A percentile compares a stretch with the other conserved stretches of the same genome.
These are phyloP conservation scores for Exophiala lecanii-corni DNA, from an alignment of 2,329 filamentous ascomycete genomes.

Conservation along the genomic window DNA sequence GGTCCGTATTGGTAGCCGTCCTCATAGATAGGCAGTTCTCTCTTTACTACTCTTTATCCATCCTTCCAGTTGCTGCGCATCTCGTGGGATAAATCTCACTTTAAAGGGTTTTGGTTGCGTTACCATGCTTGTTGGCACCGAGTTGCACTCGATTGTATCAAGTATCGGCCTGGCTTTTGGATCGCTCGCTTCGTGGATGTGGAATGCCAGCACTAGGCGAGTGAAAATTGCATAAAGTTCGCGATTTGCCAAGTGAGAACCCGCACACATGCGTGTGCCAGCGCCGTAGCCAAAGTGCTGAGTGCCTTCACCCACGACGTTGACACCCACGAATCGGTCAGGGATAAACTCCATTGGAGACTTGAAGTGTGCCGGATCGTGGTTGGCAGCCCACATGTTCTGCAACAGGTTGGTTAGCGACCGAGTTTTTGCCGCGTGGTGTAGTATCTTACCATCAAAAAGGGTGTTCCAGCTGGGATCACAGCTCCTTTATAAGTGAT, in stretches of 20 bases:
- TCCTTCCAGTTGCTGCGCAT: conserved; percentile 2
- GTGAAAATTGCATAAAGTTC: conserved; percentile 58
- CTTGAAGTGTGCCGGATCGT: conserved; percentile 64
- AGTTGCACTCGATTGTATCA: conserved; percentile 13
- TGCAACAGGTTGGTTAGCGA: conserved; percentile 27
- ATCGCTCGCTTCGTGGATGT: conserved; percentile 9
- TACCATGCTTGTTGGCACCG: conserved; percentile 13
- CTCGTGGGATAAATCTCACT: conserved; percentile 10
- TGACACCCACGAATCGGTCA: conserved; percentile 60
- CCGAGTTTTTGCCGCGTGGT: too few relatives aligned
- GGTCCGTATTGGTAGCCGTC: too few relatives aligned
- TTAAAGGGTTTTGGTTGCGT: conserved; percentile 14
- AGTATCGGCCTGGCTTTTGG: conserved; percentile 6
- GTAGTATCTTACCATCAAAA: conserved; percentile 80
- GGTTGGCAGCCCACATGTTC: conserved; percentile 70
- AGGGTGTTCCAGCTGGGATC: conserved; percentile 72
- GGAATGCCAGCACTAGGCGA: conserved; percentile 54
- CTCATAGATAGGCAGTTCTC: conserved; percentile 4
- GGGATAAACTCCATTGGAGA: conserved; percentile 59
- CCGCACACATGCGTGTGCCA: conserved; percentile 59
- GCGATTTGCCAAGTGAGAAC: conserved; percentile 58
- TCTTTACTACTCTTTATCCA: conserved; percentile 6
- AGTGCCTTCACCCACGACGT: conserved; percentile 46
- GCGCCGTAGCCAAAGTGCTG: conserved; percentile 60
- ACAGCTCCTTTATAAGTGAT: too few relatives aligned